Base-by-base conservation (phyloP, 768 basidiomycete species). In the Boletus speciosus region DNA sequence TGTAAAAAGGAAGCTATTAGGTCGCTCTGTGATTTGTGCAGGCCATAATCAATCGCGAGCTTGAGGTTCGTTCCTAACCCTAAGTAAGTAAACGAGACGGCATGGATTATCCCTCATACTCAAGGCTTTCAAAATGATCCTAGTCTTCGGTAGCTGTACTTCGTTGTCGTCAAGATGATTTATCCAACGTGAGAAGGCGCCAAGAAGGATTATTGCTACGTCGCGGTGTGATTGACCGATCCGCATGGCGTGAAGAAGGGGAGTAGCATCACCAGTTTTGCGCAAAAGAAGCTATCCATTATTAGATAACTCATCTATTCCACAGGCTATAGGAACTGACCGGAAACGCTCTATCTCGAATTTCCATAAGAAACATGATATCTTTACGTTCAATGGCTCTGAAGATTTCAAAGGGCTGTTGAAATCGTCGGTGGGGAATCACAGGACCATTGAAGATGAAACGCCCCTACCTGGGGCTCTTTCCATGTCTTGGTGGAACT, bases 1-100 rank as follows among this genome's bases (percentile, higher is more conserved):
- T 98, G 95, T 63, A 98, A 75, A 71, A 95, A 98, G 1, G 91
- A 93, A 5, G 95, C 90, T 47, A 91, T 88, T 42, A 98, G 78
- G 63, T 91, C 86, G 56, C 83, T 88, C 66, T 92, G 88, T 0
- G 85, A 83, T 62, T 82, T 85, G 57, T 88, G 81, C 39, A 96
- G 78, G 19, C 92, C 92, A 61, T 86, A 86, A 65, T 94, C 90
- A 48, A 98, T 97, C 2, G 93, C 95, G 42, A 93, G 80, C 68
- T 96, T 95, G 51, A 98, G 80, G 67, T 95, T 93, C 16, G 83
- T 80, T 40, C 88, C 88, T 85, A 53, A 9, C 29, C 25, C 88
- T 73, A 15, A 85, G 88, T 67, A 81, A 86, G 64, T 86, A 84
- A 52, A 89, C 3, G 86, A 90, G 38, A 88, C 74, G 65, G 88